Evolutionary conservation across 768 basidiomycete genomes (phyloP).

Genomic region (Mycena leptocephala): DNA sequence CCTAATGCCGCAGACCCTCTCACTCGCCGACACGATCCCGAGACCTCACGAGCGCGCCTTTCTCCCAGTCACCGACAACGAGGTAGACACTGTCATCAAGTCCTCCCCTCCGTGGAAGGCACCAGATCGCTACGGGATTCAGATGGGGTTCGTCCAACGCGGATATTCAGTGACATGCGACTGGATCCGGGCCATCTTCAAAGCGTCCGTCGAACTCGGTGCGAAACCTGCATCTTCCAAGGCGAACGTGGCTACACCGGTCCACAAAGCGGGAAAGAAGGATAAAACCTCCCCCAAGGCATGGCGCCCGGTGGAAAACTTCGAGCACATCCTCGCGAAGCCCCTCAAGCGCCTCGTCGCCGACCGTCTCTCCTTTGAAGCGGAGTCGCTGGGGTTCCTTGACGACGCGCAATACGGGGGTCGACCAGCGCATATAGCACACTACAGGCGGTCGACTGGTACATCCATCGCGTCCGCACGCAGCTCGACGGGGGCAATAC

Average conservation of each 20-base stretch:
- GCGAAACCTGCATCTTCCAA: not conserved
- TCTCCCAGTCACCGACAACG: too few relatives aligned
- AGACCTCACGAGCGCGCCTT: too few relatives aligned
- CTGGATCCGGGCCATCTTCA: not conserved
- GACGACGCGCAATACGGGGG: not conserved
- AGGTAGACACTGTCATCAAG: too few relatives aligned
- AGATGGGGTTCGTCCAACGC: too few relatives aligned
- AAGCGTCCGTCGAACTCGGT: not conserved
- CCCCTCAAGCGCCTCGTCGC: not conserved
- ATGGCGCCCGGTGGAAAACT: not conserved
- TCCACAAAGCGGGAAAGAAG: not conserved
- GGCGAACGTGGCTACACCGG: not conserved
- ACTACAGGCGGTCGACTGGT: not conserved
- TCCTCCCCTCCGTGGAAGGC: too few relatives aligned
- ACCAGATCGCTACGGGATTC: too few relatives aligned
- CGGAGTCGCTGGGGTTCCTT: not conserved
- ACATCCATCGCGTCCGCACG: not conserved
- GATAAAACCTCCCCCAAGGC: not conserved
- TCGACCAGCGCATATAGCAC: not conserved
- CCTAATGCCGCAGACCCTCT: too few relatives aligned
- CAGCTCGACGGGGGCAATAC: not conserved
- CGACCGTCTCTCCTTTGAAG: not conserved
- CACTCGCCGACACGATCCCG: too few relatives aligned
- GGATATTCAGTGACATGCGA: not conserved
- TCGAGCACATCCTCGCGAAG: too few relatives aligned